Conservation (phyloP, 176 grass and related monocot genomes). For the Oryza meyeriana region DNA sequence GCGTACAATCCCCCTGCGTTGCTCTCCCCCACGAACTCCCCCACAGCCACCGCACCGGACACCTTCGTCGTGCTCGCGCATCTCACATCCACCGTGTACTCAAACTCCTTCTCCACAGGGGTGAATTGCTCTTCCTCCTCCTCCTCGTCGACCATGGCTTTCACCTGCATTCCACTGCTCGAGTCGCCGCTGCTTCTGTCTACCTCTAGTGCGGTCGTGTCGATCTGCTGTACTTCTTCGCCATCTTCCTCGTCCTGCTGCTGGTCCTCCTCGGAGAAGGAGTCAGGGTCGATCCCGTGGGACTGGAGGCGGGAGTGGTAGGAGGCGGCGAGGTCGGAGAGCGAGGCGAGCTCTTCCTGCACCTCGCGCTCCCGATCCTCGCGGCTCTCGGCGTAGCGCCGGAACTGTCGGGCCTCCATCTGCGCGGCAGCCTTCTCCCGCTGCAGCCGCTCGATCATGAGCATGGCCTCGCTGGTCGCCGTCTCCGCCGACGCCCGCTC, state of each 20-base stretch:
- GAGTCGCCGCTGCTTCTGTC: neutral
- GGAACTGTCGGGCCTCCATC: conserved; percentile 84
- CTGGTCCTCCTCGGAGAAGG: conserved; percentile 43
- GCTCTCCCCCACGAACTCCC: conserved; percentile 23
- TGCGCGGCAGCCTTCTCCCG: conserved; percentile 80
- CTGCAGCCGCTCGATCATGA: conserved; percentile 87
- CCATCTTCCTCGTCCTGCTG: conserved; percentile 19
- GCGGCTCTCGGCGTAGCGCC: conserved; percentile 61
- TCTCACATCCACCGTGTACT: conserved; percentile 54
- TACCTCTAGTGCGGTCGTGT: neutral
- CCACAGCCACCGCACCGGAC: conserved; percentile 27
- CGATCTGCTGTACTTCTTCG: conserved; percentile 21
- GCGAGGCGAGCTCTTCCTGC: conserved; percentile 57
- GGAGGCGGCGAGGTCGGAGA: conserved; percentile 48
- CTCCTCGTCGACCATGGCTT: conserved; percentile 12
- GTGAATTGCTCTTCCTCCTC: neutral
- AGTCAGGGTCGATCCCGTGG: conserved; percentile 63
- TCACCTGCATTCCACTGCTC: conserved; percentile 24
- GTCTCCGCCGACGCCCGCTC: conserved; percentile 66
- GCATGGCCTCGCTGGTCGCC: conserved; percentile 74
- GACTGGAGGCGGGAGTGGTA: conserved; percentile 63
- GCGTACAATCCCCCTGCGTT: conserved; percentile 39
- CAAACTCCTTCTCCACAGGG: conserved; percentile 40
- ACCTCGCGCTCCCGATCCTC: conserved; percentile 63
- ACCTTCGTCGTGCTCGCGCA: conserved; percentile 41